Base-by-base conservation (phyloP, 2,329 filamentous ascomycete species). In the Sclerotinia trifoliorum region DNA sequence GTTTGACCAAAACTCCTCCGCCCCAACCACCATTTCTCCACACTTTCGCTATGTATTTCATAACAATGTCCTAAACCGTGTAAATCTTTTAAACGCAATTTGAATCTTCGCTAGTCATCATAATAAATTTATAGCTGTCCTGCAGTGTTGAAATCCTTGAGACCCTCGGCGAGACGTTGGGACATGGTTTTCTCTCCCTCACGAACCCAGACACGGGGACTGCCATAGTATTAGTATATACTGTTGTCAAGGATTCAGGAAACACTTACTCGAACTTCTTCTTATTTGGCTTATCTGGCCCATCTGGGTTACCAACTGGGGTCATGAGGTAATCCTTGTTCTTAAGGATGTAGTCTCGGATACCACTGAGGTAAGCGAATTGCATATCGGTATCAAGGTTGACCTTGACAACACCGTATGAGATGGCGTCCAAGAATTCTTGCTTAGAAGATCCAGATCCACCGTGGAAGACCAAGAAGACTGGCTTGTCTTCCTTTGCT, bases 381-480 rank as follows among this genome's bases (percentile, higher is more conserved):
- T 98, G 94, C 83, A 98, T 87, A 80, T 99, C 95, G 63, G 95
- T 99, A 83, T 99, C 95, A 77, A 99, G 86, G 86, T 99, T 99
- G 83, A 99, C 95, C 90, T 99, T 99, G 84, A 97, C 90, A 76
- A 99, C 94, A 85, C 95, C 95, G 82, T 94, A 91, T 79, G 84
- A 83, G 81, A 97, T 97, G 79, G 94, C 94, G 76, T 93, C 88
- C 72, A 84, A 85, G 87, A 91, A 99, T 84, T 99, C 95, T 76
- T 92, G 82, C 85, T 97, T 96, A 80, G 86, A 86, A 74, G 92
- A 96, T 75, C 95, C 95, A 73, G 92, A 96, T 77, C 95, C 95
- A 78, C 95, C 95, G 87, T 99, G 95, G 91, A 99, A 99, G 81
- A 99, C 95, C 78, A 99, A 93, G 89, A 94, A 98, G 79, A 98